Percentiles rank a stretch among this genome's conserved stretches.
These are phyloP conservation scores for Phialophora macrospora DNA, from an alignment of 2,329 filamentous ascomycete species.

Conservation along the genomic window DNA sequence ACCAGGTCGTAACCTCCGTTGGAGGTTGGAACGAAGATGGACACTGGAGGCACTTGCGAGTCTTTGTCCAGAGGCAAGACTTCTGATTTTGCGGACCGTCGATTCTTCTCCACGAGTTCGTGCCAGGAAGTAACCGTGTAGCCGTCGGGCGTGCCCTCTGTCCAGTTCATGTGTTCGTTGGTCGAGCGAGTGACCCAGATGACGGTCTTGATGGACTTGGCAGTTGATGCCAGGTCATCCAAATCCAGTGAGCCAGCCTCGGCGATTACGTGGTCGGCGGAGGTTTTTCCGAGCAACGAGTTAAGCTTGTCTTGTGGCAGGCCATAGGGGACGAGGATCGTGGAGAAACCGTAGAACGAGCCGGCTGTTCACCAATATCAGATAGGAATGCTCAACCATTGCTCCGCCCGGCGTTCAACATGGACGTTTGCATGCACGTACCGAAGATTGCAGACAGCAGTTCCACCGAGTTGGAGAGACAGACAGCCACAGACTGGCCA, in stretches of 20 bases:
- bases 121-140: conserved; percentile 91
- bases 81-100: conserved; percentile 62
- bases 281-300: conserved; percentile 73
- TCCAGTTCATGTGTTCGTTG: conserved; percentile 91
- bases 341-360: conserved; percentile 84
- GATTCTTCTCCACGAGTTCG: conserved; percentile 76
- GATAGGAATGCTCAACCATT: background rate
- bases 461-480: conserved; percentile 91
- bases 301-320: conserved; percentile 69
- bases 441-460: conserved; percentile 79
- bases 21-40: conserved; percentile 47
- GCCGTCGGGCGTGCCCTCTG: conserved; percentile 77
- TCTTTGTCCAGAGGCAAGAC: conserved; percentile 68
- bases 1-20: conserved; percentile 69
- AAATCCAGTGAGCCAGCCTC: conserved; percentile 86
- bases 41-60: conserved; percentile 53
- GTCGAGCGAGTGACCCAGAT: conserved; percentile 93
- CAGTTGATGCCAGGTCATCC: conserved; percentile 70
- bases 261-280: conserved; percentile 81
- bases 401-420: background rate
- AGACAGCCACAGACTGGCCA: conserved; percentile 80
- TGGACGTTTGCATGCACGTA: conserved; percentile 43
- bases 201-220: conserved; percentile 73
- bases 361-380: conserved; percentile 60
- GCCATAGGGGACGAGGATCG: conserved; percentile 84